Evolutionary conservation across 2,329 filamentous ascomycete genomes (phyloP).

Genomic region (Aspergillus brasiliensis): DNA sequence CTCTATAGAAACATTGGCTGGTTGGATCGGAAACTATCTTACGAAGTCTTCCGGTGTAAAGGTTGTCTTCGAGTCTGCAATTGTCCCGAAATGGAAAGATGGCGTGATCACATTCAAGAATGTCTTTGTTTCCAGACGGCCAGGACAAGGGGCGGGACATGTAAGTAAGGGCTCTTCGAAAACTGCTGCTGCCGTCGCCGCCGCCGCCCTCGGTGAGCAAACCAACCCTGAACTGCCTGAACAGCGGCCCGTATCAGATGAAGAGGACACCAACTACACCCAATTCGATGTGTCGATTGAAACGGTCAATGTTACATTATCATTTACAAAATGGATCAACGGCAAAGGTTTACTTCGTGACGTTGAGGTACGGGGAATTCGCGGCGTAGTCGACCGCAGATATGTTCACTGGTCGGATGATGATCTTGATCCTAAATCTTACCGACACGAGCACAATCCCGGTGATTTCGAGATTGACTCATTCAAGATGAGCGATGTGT

Average conservation of each 20-base stretch:
- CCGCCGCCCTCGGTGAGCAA: conserved; percentile 58
- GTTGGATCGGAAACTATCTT: conserved; percentile 92
- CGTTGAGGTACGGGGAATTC: conserved; percentile 90
- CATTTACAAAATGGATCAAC: conserved; percentile 99
- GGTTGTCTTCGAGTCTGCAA: conserved; percentile 95
- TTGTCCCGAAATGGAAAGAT: conserved; percentile 93
- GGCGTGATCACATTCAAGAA: conserved; percentile 96
- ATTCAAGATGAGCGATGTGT: conserved; percentile 92
- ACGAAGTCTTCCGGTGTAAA: conserved; percentile 91
- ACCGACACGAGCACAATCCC: conserved; percentile 81
- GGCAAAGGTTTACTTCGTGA: conserved; percentile 88
- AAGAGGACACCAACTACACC: conserved; percentile 94
- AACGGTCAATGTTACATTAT: conserved; percentile 92
- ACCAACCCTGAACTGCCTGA: conserved; percentile 44
- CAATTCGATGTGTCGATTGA: conserved; percentile 96
- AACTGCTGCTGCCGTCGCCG: conserved; percentile 80
- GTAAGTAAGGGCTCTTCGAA: conserved; percentile 91
- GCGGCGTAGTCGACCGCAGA: conserved; percentile 89
- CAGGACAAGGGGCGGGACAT: conserved; percentile 76
- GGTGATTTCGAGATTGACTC: conserved; percentile 97
- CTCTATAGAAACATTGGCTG: conserved; percentile 76
- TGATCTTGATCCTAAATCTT: conserved; percentile 77
- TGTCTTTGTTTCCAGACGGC: conserved; percentile 89
- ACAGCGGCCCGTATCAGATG: conserved; percentile 42
- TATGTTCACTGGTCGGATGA: conserved; percentile 72